Conservation (phyloP, 179 eudicot species). For the Spinacia oleracea region DNA sequence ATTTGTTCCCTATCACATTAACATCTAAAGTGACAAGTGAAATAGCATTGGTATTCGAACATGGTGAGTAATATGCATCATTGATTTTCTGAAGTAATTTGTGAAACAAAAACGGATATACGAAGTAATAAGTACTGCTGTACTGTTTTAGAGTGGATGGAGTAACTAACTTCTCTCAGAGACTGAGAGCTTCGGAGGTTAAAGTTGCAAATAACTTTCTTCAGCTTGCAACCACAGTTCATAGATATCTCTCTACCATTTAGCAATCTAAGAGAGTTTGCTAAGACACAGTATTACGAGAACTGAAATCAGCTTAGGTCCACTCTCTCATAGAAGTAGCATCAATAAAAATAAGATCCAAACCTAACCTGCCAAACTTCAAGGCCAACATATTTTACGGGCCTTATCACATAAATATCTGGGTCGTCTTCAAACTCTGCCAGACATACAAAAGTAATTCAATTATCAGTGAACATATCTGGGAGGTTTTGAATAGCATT, state of each 20-base stretch:
- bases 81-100: not conserved
- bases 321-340: not conserved
- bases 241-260: not conserved
- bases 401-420: slow-evolving; percentile 70
- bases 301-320: not conserved
- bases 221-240: not conserved
- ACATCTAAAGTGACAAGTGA: not conserved
- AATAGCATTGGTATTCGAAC: not conserved
- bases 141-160: not conserved
- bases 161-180: not conserved
- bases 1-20: not conserved
- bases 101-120: not conserved
- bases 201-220: not conserved
- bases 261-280: slow-evolving; percentile 1
- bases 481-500: not conserved
- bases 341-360: not conserved
- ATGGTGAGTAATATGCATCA: not conserved
- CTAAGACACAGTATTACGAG: not conserved
- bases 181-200: not conserved
- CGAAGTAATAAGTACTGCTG: not conserved
- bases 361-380: slow-evolving; percentile 83
- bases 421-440: slow-evolving; percentile 87
- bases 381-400: slow-evolving; percentile 70
- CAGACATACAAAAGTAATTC: slow-evolving; percentile 8
- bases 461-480: slow-evolving; percentile 6